Percentiles rank a stretch among this genome's conserved stretches.
Conservation (phyloP, 352 stramenopile genomes). For the Pythium biforme region DNA sequence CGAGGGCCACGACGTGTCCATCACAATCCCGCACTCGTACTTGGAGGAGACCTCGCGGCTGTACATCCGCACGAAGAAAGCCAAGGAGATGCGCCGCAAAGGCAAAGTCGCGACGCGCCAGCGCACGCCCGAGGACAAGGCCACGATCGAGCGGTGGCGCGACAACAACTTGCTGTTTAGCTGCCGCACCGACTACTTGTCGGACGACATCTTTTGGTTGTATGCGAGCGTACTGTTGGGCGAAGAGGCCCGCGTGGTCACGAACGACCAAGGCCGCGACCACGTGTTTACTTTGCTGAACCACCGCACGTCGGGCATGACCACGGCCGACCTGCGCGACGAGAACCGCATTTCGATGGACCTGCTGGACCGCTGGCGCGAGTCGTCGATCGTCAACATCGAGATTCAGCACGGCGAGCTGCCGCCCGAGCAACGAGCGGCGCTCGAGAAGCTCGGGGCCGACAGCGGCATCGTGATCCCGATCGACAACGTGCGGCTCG, state of each 20-base stretch:
- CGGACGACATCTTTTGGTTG: conserved; percentile 98
- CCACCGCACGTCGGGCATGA: conserved; percentile 28
- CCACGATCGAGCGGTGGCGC: conserved; percentile 65
- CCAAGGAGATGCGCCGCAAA: conserved; percentile 41
- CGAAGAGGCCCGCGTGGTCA: conserved; percentile 81
- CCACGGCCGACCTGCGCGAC: conserved; percentile 21
- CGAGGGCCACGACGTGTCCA: conserved; percentile 73
- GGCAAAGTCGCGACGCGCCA: conserved; percentile 53
- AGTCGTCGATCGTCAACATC: conserved; percentile 69
- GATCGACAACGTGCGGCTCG: conserved; percentile 51
- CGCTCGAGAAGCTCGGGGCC: neutral
- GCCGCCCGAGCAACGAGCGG: neutral
- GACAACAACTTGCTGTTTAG: conserved; percentile 88
- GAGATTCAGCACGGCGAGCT: conserved; percentile 66
- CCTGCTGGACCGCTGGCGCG: conserved; percentile 70
- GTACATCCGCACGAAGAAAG: conserved; percentile 55
- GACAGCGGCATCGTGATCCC: conserved; percentile 33
- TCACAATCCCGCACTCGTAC: conserved; percentile 71
- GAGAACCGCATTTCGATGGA: conserved; percentile 56
- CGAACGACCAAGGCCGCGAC: conserved; percentile 98
- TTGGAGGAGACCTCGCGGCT: conserved; percentile 62
- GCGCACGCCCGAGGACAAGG: conserved; percentile 53
- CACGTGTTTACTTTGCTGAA: conserved; percentile 83
- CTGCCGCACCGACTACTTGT: conserved; percentile 78
- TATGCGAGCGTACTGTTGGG: conserved; percentile 89